A percentile compares a stretch with the other conserved stretches of the same genome.
These are phyloP conservation scores for Chlorella sp. DNA, from an alignment of 139 green algal genomes.

Conservation along the genomic window DNA sequence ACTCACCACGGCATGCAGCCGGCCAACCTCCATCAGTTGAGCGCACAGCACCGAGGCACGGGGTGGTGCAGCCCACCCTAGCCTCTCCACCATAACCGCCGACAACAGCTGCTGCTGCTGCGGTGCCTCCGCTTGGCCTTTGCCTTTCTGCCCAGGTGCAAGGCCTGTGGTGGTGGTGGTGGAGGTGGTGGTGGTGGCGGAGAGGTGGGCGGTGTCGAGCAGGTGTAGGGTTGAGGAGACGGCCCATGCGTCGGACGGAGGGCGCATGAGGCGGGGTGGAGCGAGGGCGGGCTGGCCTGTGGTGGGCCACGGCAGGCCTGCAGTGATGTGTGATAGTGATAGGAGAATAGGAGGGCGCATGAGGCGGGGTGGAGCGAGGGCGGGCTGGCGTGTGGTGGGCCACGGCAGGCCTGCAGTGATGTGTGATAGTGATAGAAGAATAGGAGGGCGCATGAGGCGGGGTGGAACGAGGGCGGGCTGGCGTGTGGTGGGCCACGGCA, in stretches of 20 bases:
- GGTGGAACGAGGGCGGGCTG: slow-evolving; percentile 33
- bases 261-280: slow-evolving; percentile 27
- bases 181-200: not conserved
- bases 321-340: too few species aligned
- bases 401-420: slow-evolving; percentile 29
- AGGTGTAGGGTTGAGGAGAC: slow-evolving; percentile 41
- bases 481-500: slow-evolving; percentile 22
- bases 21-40: slow-evolving; percentile 57
- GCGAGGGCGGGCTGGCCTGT: slow-evolving; percentile 24
- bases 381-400: slow-evolving; percentile 10
- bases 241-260: slow-evolving; percentile 45
- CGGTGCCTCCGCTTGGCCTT: not conserved
- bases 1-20: slow-evolving; percentile 22
- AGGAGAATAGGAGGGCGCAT: slow-evolving; percentile 24
- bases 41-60: slow-evolving; percentile 36
- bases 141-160: not conserved
- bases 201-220: slow-evolving; percentile 9
- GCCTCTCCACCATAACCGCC: not conserved
- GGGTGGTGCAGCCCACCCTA: slow-evolving; percentile 15
- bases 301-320: slow-evolving; percentile 27
- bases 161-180: not conserved
- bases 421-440: too few species aligned
- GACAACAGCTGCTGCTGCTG: slow-evolving; percentile 3
- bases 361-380: slow-evolving; percentile 32
- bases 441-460: slow-evolving; percentile 22